phyloP scores from a whole-genome alignment of 306 rosid species.

The Vigna unguiculata region DNA sequence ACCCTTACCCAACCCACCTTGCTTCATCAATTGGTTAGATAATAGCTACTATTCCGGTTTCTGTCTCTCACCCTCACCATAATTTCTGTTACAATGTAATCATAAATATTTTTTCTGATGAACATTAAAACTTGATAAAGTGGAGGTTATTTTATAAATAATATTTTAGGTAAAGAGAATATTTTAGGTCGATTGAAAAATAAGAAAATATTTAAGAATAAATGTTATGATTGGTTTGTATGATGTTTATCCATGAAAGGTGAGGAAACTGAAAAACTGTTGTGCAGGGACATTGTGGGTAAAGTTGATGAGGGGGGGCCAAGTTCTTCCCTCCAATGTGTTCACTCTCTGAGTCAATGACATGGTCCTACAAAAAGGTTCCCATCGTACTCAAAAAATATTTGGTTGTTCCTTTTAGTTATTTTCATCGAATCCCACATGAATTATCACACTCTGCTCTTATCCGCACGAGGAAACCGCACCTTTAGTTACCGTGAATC shows the following conservation, averaged over 20 bases:
- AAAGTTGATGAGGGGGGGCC: constrained; percentile 48
- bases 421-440: constrained; percentile 27
- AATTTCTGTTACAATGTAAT: no score
- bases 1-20: constrained; percentile 11
- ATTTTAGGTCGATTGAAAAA: not conserved
- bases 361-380: constrained; percentile 6
- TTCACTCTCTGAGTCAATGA: constrained; percentile 6
- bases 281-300: constrained; percentile 51
- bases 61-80: not conserved
- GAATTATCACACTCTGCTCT: not conserved
- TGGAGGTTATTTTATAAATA: no score
- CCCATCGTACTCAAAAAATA: constrained; percentile 8
- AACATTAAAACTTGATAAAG: no score
- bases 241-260: no score
- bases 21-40: not conserved
- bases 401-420: constrained; percentile 23
- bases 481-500: constrained; percentile 45
- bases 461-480: constrained; percentile 18
- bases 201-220: not conserved
- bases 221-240: constrained; percentile 48
- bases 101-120: no score
- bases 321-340: constrained; percentile 11
- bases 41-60: not conserved
- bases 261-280: constrained; percentile 79
- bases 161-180: no score